Evolutionary conservation across 805 yeast species (phyloP).

Genomic region (Candida parachauliodes): DNA sequence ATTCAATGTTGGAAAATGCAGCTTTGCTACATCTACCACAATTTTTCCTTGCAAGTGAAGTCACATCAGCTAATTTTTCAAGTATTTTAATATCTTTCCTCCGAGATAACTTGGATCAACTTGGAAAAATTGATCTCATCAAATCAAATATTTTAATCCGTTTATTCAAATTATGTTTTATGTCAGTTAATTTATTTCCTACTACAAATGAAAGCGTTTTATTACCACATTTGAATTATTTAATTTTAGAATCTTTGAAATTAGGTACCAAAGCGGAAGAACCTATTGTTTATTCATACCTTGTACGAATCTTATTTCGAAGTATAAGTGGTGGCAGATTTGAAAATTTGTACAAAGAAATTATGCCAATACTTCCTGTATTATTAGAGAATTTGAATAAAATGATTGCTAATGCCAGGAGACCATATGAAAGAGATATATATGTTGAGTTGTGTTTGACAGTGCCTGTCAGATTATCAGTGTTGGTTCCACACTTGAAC

Average conservation of each 20-base stretch:
- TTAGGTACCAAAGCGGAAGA: constrained; percentile 83
- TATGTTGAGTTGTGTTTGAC: constrained; percentile 94
- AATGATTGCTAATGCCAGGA: constrained; percentile 74
- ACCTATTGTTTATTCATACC: constrained; percentile 84
- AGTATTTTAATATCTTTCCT: constrained; percentile 78
- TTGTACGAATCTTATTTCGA: constrained; percentile 84
- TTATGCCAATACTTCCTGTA: constrained; percentile 85
- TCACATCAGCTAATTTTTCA: constrained; percentile 89
- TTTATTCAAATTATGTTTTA: constrained; percentile 86
- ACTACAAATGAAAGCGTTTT: constrained; percentile 81
- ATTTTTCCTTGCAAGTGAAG: constrained; percentile 87
- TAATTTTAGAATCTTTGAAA: constrained; percentile 76
- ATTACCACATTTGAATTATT: constrained; percentile 79
- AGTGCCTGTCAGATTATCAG: constrained; percentile 92
- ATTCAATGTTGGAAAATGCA: constrained; percentile 76
- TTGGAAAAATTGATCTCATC: constrained; percentile 77
- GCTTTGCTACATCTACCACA: constrained; percentile 90
- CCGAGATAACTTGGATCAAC: constrained; percentile 63
- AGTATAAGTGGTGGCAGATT: constrained; percentile 97
- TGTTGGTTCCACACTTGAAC: constrained; percentile 86
- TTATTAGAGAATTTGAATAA: constrained; percentile 81
- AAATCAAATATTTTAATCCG: constrained; percentile 79
- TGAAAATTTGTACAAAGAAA: constrained; percentile 88
- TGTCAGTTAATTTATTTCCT: constrained; percentile 93
- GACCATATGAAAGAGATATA: constrained; percentile 88